Percentiles rank a stretch among this genome's conserved stretches.
Conservation (phyloP, 176 grass and related monocot species). For the Lolium multiflorum region DNA sequence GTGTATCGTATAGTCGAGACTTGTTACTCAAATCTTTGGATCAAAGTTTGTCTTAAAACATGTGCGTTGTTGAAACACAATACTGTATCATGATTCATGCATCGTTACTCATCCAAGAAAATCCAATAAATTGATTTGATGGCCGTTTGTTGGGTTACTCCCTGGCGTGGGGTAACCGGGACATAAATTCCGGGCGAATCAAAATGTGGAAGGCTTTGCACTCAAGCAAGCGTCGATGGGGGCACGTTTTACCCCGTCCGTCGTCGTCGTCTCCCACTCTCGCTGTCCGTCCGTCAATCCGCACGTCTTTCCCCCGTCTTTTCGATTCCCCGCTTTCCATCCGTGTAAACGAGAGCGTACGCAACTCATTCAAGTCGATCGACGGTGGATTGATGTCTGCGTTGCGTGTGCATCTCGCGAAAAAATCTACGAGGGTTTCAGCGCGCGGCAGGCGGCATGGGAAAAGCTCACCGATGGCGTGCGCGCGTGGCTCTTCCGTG, state of each 20-base stretch:
- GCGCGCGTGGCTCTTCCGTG: neutral
- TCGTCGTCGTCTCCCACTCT: neutral
- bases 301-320: conserved; percentile 16
- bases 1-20: too few species aligned
- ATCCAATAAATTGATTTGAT: conserved; percentile 8
- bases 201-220: neutral
- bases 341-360: conserved; percentile 27
- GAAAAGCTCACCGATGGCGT: neutral
- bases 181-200: neutral
- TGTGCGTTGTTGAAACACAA: too few species aligned
- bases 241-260: neutral
- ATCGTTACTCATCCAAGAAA: neutral
- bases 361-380: conserved; percentile 17
- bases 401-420: conserved; percentile 43
- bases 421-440: conserved; percentile 44
- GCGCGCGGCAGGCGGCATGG: conserved; percentile 1
- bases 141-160: neutral
- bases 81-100: neutral
- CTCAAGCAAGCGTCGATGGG: neutral
- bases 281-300: conserved; percentile 29
- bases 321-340: neutral
- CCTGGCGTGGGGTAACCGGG: neutral
- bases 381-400: neutral
- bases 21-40: too few species aligned
- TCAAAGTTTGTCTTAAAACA: too few species aligned